A percentile compares a stretch with the other conserved stretches of the same genome.
Evolutionary conservation across 23 red algal species (phyloP).

Genomic region (Gracilaria gracilis): DNA sequence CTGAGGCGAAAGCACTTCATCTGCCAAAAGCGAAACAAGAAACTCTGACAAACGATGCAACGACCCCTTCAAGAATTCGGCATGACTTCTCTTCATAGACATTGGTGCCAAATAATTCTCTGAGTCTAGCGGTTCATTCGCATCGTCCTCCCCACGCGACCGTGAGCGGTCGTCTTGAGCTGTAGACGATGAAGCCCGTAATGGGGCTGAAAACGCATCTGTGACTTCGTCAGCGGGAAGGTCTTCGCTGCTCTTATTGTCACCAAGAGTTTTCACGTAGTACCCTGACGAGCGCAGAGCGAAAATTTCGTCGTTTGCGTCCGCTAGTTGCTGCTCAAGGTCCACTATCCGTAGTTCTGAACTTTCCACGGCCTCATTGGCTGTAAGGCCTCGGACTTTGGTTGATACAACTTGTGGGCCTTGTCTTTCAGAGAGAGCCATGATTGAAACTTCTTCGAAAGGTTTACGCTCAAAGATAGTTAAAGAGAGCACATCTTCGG

Average conservation of each 20-base stretch:
- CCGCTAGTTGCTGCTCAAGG: conserved; percentile 43
- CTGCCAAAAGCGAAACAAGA: conserved; percentile 49
- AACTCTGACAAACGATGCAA: conserved; percentile 50
- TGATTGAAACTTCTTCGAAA: conserved; percentile 49
- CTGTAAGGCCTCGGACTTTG: conserved; percentile 14
- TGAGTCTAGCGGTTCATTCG: neutral
- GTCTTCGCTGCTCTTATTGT: conserved; percentile 23
- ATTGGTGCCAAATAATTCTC: neutral
- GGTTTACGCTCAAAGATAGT: conserved; percentile 33
- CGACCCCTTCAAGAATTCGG: conserved; percentile 9
- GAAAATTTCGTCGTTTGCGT: conserved; percentile 41
- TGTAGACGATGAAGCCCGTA: neutral
- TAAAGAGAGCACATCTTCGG: conserved; percentile 28
- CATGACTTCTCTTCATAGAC: conserved; percentile 27
- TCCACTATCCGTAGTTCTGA: conserved; percentile 25
- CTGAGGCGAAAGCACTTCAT: conserved; percentile 47
- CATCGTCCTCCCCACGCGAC: neutral
- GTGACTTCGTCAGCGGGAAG: conserved; percentile 13
- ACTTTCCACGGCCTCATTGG: conserved; percentile 16
- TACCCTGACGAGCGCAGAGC: conserved; percentile 2
- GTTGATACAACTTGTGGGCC: conserved; percentile 34
- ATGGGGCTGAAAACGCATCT: neutral
- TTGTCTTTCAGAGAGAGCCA: conserved; percentile 26
- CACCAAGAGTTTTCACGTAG: conserved; percentile 13
- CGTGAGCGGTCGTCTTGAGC: neutral